Evolutionary conservation across 805 yeast genomes (phyloP), one percentile per base, ranked within the genome.

Genomic region (Ogataea methylovora): DNA sequence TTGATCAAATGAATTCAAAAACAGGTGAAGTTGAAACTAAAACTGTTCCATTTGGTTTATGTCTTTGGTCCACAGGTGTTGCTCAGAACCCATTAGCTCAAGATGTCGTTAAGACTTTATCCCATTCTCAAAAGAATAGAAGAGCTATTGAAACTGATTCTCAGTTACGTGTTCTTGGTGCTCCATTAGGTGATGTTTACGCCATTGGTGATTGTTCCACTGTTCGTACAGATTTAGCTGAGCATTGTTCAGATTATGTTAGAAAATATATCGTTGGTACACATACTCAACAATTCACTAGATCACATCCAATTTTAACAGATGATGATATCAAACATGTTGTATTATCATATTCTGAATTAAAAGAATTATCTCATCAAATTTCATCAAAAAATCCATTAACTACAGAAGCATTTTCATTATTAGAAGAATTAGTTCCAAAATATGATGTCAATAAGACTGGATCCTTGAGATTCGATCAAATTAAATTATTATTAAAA

Each of bases 21-120:
- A 30, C 33, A 30, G 84, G 80, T 5, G 58, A 55, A 22, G 27
- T 43, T 32, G 61, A 59, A 27, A 45, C 50, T 27, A 73, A 69
- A 50, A 68, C 70, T 38, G 54, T 80, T 33, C 80, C 84, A 30
- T 79, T 69, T 40, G 87, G 87, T 10, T 52, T 80, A 24, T 77
- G 85, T 51, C 52, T 80, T 30, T 80, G 87, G 87, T 78, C 85
- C 2, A 80, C 87, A 1, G 87, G 87, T 40, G 83, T 79, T 26
- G 74, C 82, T 6, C 79, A 74, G 45, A 70, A 75, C 40, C 81
- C 79, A 12, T 51, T 80, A 32, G 78, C 84, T 7, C 67, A 68
- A 49, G 67, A 66, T 25, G 63, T 80, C 29, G 79, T 71, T 30
- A 56, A 63, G 15, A 54, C 63, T n/a, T 58, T 80, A 24, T 51